A percentile compares a stretch with the other conserved stretches of the same genome.
These are phyloP conservation scores for Anthostomella pinea DNA, from an alignment of 2,329 filamentous ascomycete genomes.

Conservation along the genomic window DNA sequence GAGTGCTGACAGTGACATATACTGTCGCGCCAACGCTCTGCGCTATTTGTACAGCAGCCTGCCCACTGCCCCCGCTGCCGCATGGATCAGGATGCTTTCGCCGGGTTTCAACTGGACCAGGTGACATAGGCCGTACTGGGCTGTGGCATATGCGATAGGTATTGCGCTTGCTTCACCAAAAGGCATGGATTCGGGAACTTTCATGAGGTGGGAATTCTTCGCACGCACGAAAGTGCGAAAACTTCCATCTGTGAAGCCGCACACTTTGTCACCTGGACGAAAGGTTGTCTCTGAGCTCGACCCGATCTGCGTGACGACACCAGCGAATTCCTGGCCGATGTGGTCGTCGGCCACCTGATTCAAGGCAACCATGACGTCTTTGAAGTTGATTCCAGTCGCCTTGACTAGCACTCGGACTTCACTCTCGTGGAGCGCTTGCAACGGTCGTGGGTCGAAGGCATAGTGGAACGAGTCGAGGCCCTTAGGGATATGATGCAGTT, in stretches of 20 bases:
- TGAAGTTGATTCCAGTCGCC: slow-evolving; percentile 4
- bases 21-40: background rate
- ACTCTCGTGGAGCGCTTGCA: slow-evolving; percentile 22
- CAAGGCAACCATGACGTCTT: slow-evolving; percentile 7
- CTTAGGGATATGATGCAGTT: background rate
- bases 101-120: background rate
- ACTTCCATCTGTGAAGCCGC: background rate
- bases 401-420: background rate
- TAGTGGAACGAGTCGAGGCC: slow-evolving; percentile 3
- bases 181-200: background rate
- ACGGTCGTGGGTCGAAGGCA: background rate
- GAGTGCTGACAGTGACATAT: background rate
- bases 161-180: background rate
- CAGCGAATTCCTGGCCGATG: slow-evolving; percentile 8
- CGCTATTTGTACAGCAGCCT: background rate
- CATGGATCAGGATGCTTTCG: slow-evolving; percentile 1
- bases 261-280: background rate
- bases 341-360: slow-evolving; percentile 2
- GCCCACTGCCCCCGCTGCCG: background rate
- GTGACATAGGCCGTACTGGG: background rate
- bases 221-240: slow-evolving; percentile 1
- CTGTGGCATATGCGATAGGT: background rate
- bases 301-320: slow-evolving; percentile 4
- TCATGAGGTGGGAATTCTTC: background rate
- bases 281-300: background rate